Evolutionary conservation across 257 asterid species (phyloP).

Genomic region (Solanum sitiens): DNA sequence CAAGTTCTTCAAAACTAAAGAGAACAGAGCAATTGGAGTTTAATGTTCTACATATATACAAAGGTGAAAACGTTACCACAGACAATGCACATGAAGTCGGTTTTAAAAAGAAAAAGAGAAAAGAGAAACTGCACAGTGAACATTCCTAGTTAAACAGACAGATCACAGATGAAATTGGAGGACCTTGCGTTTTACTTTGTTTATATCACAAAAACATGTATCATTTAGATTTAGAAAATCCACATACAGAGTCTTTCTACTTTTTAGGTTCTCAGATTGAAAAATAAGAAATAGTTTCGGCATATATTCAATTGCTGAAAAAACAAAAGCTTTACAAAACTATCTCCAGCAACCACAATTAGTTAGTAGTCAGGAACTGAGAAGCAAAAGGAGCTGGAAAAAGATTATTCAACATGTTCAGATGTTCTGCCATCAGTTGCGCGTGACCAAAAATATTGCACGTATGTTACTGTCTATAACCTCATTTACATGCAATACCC

Average conservation of each 20-base stretch:
- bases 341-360: not conserved
- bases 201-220: not conserved
- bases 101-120: not conserved
- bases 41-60: not conserved
- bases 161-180: not conserved
- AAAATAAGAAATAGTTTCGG: not conserved
- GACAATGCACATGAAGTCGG: not conserved
- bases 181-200: not conserved
- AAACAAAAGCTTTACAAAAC: not conserved
- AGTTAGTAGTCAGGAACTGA: not conserved
- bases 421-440: not conserved
- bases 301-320: not conserved
- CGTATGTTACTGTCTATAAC: not conserved
- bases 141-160: not conserved
- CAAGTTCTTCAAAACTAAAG: not conserved
- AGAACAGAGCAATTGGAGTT: not conserved
- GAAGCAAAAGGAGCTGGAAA: not conserved
- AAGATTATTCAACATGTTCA: not conserved
- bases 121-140: not conserved
- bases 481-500: not conserved
- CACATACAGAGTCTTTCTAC: not conserved
- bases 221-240: not conserved
- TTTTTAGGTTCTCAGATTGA: not conserved
- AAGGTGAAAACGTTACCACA: not conserved
- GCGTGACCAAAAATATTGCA: not conserved